Conservation (phyloP, 2,329 filamentous ascomycete genomes). For the Xylaria sp. region DNA sequence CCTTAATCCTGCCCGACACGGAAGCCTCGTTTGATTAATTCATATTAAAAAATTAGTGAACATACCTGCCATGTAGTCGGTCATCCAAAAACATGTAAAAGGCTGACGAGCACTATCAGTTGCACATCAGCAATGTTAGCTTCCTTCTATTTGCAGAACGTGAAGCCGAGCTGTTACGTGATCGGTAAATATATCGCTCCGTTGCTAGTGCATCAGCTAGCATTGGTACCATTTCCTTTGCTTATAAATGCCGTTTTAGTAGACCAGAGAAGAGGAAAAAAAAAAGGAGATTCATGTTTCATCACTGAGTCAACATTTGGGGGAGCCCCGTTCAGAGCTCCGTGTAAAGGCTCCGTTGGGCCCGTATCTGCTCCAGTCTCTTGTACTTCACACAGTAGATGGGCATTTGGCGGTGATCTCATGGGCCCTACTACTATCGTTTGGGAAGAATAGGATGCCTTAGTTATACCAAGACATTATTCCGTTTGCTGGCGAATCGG, state of each 20-base stretch:
- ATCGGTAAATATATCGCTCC: conserved; percentile 22
- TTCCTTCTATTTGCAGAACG: background rate
- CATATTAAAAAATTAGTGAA: background rate
- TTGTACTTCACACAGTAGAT: no score
- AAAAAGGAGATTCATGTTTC: no score
- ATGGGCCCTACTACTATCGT: no score
- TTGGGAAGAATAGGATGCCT: no score
- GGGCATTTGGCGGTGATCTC: no score
- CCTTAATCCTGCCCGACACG: background rate
- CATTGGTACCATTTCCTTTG: background rate
- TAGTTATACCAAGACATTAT: no score
- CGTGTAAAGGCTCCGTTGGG: no score
- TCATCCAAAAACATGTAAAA: background rate
- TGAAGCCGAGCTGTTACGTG: background rate
- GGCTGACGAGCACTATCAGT: background rate
- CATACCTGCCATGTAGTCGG: background rate
- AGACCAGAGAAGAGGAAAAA: no score
- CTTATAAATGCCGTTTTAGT: conserved; percentile 24
- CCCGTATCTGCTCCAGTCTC: no score
- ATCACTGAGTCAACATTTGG: no score
- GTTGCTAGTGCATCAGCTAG: background rate
- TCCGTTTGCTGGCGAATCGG: background rate
- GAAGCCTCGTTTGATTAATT: background rate
- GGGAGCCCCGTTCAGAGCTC: no score
- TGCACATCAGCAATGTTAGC: background rate